phyloP scores from a whole-genome alignment of 345 rosid genomes.

The Eucalyptus regnans region DNA sequence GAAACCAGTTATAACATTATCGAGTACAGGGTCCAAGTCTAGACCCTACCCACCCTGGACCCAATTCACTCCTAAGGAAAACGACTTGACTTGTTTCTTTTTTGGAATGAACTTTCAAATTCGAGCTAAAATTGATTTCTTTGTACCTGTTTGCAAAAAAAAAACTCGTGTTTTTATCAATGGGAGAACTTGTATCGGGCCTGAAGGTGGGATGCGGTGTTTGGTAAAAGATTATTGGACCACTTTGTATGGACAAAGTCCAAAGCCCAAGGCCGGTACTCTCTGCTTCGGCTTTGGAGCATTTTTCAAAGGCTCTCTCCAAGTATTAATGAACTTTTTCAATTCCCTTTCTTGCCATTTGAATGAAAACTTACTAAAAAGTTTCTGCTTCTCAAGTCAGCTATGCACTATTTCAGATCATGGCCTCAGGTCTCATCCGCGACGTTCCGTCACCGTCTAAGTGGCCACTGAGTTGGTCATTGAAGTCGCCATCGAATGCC shows the following conservation, averaged over 20 bases:
- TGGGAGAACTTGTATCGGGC: fast-evolving
- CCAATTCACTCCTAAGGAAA: not conserved
- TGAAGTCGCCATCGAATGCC: not conserved
- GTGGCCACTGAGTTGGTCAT: not conserved
- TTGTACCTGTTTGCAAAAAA: fast-evolving
- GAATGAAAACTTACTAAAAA: not conserved
- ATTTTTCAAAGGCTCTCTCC: not conserved
- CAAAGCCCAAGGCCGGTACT: not conserved
- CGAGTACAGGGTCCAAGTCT: too few species aligned
- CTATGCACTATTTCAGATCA: not conserved
- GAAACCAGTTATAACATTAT: too few species aligned
- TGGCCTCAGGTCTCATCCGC: not conserved
- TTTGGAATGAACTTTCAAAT: not conserved
- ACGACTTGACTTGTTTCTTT: not conserved
- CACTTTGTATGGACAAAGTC: not conserved
- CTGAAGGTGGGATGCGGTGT: not conserved
- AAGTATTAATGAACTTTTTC: not conserved
- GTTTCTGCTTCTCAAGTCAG: not conserved
- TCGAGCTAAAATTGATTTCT: not conserved
- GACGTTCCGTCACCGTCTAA: not conserved
- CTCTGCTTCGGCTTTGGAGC: not conserved
- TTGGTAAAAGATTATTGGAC: not conserved
- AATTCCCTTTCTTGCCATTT: not conserved
- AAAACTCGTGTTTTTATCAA: not conserved
- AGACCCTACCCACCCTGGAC: too few species aligned